Percentiles rank a stretch among this genome's conserved stretches.
These are phyloP conservation scores for Phytophthora sp. DNA, from an alignment of 352 stramenopile species.

Conservation along the genomic window DNA sequence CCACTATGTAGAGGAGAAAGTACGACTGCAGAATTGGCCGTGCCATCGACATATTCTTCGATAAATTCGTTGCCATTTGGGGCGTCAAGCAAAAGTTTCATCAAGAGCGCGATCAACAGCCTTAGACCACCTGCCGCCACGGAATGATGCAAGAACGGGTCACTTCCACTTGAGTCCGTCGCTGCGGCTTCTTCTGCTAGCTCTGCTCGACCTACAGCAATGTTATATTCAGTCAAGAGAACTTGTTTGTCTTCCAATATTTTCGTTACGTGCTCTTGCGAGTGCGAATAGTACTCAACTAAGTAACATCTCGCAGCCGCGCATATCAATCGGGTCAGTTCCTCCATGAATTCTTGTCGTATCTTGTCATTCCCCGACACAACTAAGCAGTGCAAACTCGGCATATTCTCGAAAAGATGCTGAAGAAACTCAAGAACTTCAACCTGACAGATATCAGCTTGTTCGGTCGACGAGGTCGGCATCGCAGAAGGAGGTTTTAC, in stretches of 20 bases:
- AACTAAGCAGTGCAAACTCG: constrained; percentile 44
- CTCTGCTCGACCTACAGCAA: constrained; percentile 38
- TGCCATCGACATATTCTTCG: constrained; percentile 55
- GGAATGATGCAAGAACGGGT: constrained; percentile 69
- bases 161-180: constrained; percentile 38
- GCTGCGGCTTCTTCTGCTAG: constrained; percentile 54
- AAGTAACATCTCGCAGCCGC: constrained; percentile 51
- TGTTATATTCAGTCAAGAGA: constrained; percentile 44
- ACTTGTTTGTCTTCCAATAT: constrained; percentile 54
- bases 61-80: constrained; percentile 58
- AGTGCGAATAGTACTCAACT: constrained; percentile 45
- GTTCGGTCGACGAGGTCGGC: neutral
- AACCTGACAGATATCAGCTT: constrained; percentile 36
- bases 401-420: constrained; percentile 55
- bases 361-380: constrained; percentile 49
- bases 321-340: constrained; percentile 57
- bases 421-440: constrained; percentile 69
- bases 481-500: neutral
- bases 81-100: constrained; percentile 56
- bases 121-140: constrained; percentile 45
- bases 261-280: constrained; percentile 41
- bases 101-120: constrained; percentile 57
- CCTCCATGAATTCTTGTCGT: constrained; percentile 62
- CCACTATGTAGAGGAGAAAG: constrained; percentile 52
- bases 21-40: constrained; percentile 39